Base-by-base conservation (phyloP, 352 stramenopile species). In the Pythium utonaiense region DNA sequence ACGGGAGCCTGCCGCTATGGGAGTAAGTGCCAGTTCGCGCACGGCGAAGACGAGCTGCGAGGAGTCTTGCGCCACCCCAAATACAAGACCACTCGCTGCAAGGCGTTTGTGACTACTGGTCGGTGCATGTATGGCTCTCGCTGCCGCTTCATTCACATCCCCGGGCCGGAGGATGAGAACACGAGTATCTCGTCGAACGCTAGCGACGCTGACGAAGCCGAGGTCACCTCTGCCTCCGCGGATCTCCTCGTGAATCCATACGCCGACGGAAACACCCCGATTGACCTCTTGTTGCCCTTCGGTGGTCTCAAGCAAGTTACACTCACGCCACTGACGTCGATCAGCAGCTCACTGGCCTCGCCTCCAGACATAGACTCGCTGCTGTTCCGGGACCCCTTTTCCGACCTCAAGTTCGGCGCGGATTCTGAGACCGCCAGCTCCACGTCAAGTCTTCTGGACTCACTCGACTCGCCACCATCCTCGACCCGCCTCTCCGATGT, bases 31-130 rank as follows among this genome's bases (percentile, higher is more conserved):
- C 88, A 95, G 66, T 96, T 96, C 62, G 88, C 88, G 6, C 88
- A 96, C 61, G 88, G 88, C 16, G 68, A 88, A 40, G 80, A 92
- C 0, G 88, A 96, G 58, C 75, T 96, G 10, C 81, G 88, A 34
- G 81, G 85, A 17, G 83, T 96, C 21, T 71, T 95, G 52, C 85
- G 87, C 41, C 88, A 96, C 70, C 88, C 88, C 36, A 94, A 95
- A 71, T 96, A 96, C 83, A 96, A 96, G 77, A 96, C 88, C 14
- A 93, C 86, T 30, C 86, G 86, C 17, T 96, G 88, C 78, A 96
- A 96, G 70, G 86, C 83, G 34, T 96, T 91, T 62, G 44, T 91
- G 58, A 79, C 74, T 21, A 95, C 88, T 6, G 88, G 88, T 30
- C 81, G 81, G 49, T 96, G 88, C 70, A 88, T 89, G 73, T 96